These are phyloP conservation scores for Yamadazyma mexicana DNA, from an alignment of 1,139 yeast species.

Conservation along the genomic window DNA sequence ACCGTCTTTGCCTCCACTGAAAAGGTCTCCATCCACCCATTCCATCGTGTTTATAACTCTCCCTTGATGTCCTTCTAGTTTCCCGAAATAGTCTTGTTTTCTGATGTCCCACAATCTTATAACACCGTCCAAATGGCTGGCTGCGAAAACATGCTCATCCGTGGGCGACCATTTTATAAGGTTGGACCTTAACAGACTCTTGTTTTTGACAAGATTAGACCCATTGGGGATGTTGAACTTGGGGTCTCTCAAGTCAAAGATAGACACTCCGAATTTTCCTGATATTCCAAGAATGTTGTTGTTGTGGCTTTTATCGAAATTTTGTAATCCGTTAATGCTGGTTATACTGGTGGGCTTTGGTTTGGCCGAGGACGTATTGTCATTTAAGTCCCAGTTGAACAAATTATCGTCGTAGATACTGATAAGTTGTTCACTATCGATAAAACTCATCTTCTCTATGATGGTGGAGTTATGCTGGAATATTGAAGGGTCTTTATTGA, in stretches of 20 bases:
- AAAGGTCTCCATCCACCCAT: constrained; percentile 63
- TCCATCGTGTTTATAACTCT: constrained; percentile 52
- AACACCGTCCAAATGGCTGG: constrained; percentile 60
- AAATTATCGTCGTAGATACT: constrained; percentile 63
- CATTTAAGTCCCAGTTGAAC: constrained; percentile 72
- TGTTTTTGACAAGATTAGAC: constrained; percentile 14
- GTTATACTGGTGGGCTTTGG: constrained; percentile 54
- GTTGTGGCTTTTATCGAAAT: constrained; percentile 53
- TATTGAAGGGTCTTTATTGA: constrained; percentile 22
- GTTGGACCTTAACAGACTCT: constrained; percentile 28
- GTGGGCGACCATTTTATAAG: constrained; percentile 63
- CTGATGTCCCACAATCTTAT: constrained; percentile 79
- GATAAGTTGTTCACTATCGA: constrained; percentile 31
- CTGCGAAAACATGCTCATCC: constrained; percentile 62
- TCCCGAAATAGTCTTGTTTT: constrained; percentile 53
- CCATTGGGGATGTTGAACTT: constrained; percentile 36
- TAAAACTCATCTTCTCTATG: constrained; percentile 28
- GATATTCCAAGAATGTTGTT: constrained; percentile 50
- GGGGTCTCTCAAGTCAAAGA: constrained; percentile 61
- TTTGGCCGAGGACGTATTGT: constrained; percentile 30
- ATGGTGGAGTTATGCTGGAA: constrained; percentile 23
- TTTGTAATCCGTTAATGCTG: constrained; percentile 49
- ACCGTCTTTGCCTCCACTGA: constrained; percentile 72
- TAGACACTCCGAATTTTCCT: constrained; percentile 69
- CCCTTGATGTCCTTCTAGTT: constrained; percentile 58